Evolutionary conservation across 2,329 filamentous ascomycete genomes (phyloP).

Genomic region (Colletotrichum navitas): DNA sequence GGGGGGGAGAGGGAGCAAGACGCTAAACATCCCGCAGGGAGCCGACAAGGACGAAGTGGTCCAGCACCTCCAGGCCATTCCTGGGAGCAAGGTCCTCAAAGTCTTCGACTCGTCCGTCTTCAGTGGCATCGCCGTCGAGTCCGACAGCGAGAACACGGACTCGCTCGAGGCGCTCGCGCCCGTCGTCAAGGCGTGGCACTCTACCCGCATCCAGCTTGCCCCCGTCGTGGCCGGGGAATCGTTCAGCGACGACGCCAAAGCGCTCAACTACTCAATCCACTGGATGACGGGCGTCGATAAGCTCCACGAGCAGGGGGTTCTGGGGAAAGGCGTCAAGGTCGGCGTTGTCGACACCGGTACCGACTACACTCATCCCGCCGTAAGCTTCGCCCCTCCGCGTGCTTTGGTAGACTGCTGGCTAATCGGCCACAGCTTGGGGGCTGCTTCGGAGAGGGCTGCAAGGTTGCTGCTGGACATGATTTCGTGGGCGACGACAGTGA

Average conservation of each 20-base stretch:
- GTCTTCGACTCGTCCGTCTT: constrained; percentile 50
- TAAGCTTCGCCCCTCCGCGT: constrained; percentile 31
- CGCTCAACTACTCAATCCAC: constrained; percentile 52
- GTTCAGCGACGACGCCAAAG: constrained; percentile 36
- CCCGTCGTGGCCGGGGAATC: constrained; percentile 29
- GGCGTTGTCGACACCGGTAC: constrained; percentile 57
- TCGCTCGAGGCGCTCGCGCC: constrained; percentile 39
- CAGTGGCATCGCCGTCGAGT: constrained; percentile 41
- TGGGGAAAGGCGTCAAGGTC: constrained; percentile 55
- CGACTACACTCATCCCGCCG: constrained; percentile 55
- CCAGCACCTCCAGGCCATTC: constrained; percentile 27
- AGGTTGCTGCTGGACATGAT: constrained; percentile 45
- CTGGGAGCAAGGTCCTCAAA: constrained; percentile 36
- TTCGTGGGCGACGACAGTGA: constrained; percentile 45
- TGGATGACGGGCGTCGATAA: constrained; percentile 56
- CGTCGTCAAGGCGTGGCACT: constrained; percentile 41
- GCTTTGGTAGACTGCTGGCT: no score
- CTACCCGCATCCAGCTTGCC: constrained; percentile 34
- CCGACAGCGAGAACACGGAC: constrained; percentile 41
- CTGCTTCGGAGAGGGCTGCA: constrained; percentile 60
- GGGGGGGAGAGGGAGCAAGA: no score
- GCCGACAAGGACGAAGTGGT: constrained; percentile 38
- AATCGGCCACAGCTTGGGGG: constrained; percentile 54
- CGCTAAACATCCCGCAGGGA: constrained; percentile 1
- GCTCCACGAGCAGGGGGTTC: constrained; percentile 53